Base-by-base conservation (phyloP, 192 early-diverging fungal species). In the Coemansia nantahalensis region DNA sequence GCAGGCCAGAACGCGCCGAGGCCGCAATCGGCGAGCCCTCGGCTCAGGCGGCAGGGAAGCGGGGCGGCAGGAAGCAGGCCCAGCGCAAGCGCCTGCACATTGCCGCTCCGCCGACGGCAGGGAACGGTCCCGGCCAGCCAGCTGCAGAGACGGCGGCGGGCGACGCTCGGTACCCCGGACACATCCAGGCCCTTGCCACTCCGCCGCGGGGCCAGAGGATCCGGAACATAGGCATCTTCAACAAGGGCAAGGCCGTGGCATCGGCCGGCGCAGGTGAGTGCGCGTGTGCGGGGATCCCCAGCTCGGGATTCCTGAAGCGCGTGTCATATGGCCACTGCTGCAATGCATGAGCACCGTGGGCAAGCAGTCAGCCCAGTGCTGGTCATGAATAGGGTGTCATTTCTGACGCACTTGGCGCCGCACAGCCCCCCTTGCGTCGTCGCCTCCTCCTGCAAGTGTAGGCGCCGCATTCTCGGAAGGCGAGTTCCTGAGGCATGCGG, bases 161-260 rank as follows among this genome's bases (percentile, higher is more conserved):
- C 35, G 28, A 32, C 47, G 50, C 32, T 21, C 21, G 39, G 12
- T 43, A 35, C 38, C 35, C 66, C n/a, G 46, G 54, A 2, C 23
- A 63, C 3, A 66, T 74, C 19, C 44, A 54, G 23, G 59, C 46
- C 5, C 50, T 45, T 32, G 63, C 64, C 0, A 3, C 43, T 6
- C 5, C 24, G 16, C n/a, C 45, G 36, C 35, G 38, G n/a, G 19
- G 12, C 5, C 59, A 45, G 16, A 44, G 54, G 15, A 31, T 45
- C 3, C 51, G 46, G 41, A 40, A 38, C 33, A 36, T 76, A 36
- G 72, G 65, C 10, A 68, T 76, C 26, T 76, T 76, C 55, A 76
- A 60, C 50, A 59, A 57, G 40, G 72, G 72, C 33, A 68, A 65
- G 35, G 65, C 72, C 3, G 72, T 65, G 31, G 72, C 54, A n/a